Conservation (phyloP, 2,329 filamentous ascomycete species). For the Clonostachys rhizophaga region DNA sequence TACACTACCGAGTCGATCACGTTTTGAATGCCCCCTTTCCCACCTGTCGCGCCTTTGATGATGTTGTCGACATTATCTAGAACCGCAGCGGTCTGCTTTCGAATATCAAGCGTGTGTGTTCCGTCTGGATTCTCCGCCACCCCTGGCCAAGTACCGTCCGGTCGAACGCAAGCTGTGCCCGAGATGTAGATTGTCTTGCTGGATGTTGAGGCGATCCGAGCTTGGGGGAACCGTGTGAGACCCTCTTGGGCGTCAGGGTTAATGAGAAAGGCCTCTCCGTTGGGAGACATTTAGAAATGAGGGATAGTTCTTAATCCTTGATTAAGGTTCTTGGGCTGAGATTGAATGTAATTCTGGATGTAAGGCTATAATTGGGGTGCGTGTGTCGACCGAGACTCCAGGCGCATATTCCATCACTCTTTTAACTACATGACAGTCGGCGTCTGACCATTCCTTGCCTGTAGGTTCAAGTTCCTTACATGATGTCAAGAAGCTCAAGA, state of each 20-base stretch:
- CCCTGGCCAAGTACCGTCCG: constrained; percentile 25
- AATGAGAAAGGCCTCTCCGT: constrained; percentile 24
- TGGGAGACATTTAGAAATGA: constrained; percentile 16
- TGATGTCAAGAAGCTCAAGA: too few relatives aligned
- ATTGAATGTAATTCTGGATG: background rate
- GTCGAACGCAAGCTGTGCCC: constrained; percentile 24
- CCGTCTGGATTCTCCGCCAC: constrained; percentile 27
- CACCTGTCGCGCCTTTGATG: constrained; percentile 25
- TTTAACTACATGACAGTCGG: too few relatives aligned
- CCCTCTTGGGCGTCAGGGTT: constrained; percentile 18
- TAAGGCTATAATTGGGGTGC: background rate
- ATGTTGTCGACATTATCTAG: constrained; percentile 28
- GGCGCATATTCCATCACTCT: too few relatives aligned
- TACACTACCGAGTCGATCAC: constrained; percentile 33
- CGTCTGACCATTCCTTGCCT: too few relatives aligned
- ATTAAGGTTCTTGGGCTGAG: background rate
- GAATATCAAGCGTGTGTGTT: constrained; percentile 23
- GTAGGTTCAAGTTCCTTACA: too few relatives aligned
- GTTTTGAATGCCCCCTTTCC: constrained; percentile 26
- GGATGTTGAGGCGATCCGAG: constrained; percentile 21
- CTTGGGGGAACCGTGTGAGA: constrained; percentile 23
- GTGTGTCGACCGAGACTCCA: too few relatives aligned
- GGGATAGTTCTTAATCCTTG: background rate
- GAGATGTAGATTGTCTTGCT: constrained; percentile 32
- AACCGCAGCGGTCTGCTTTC: constrained; percentile 28